These are phyloP conservation scores for Skeletonema menzelii DNA, from an alignment of 108 stramenopile species.

Conservation along the genomic window DNA sequence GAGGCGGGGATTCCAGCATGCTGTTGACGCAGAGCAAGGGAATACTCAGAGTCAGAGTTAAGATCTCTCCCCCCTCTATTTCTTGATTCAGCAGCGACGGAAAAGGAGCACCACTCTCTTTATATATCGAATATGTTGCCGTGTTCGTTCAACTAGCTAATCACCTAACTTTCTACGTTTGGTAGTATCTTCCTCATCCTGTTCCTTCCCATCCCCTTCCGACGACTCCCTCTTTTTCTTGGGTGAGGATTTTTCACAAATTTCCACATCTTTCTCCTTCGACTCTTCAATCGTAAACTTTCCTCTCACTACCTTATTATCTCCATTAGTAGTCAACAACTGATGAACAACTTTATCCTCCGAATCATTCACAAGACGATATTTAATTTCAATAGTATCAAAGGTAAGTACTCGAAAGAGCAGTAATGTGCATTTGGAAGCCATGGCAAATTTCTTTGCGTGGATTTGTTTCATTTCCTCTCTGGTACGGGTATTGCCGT, in stretches of 20 bases:
- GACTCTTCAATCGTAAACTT: background rate
- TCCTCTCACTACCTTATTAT: background rate
- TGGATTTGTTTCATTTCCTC: background rate
- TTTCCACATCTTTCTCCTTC: background rate
- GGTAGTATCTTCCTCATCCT: background rate
- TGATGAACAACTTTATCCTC: background rate
- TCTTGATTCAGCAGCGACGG: too few species aligned
- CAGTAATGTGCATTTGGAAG: background rate
- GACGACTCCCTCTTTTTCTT: background rate
- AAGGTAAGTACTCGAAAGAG: background rate
- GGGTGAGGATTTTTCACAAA: background rate
- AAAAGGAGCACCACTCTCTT: too few species aligned
- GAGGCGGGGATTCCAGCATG: too few species aligned
- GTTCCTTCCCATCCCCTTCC: background rate
- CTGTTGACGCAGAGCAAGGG: too few species aligned
- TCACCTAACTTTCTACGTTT: background rate
- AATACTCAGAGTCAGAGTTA: too few species aligned
- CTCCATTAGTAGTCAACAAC: background rate
- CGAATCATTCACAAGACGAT: background rate
- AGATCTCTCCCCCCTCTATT: too few species aligned
- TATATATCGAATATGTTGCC: too few species aligned
- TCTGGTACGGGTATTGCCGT: background rate
- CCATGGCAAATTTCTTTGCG: background rate
- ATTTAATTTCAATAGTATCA: background rate
- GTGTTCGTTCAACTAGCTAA: background rate